phyloP scores from a whole-genome alignment of 2,329 filamentous ascomycete genomes.

The Diaporthe vexans region DNA sequence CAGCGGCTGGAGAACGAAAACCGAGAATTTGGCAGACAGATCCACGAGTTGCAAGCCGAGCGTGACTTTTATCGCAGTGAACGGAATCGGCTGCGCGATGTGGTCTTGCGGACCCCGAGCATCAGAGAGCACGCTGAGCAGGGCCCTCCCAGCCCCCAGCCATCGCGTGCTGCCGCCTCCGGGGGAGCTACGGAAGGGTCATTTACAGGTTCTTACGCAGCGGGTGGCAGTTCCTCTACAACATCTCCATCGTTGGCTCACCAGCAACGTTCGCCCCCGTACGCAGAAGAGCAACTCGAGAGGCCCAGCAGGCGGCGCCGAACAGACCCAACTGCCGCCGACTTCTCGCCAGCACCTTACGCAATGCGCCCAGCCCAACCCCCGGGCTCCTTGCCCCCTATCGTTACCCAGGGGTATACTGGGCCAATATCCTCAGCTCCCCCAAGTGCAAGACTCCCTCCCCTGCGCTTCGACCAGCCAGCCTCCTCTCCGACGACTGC shows the following conservation, averaged over 20 bases:
- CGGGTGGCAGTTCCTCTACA: conserved; percentile 43
- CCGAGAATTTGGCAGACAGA: conserved; percentile 71
- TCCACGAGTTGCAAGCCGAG: conserved; percentile 71
- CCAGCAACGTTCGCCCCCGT: conserved; percentile 44
- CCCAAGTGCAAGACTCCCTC: conserved; percentile 61
- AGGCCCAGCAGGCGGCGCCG: conserved; percentile 61
- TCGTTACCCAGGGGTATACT: conserved; percentile 45
- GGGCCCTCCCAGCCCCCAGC: conserved; percentile 65
- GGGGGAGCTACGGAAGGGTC: conserved; percentile 38
- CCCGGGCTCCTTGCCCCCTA: conserved; percentile 57
- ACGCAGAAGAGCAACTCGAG: conserved; percentile 55
- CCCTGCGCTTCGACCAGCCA: conserved; percentile 62
- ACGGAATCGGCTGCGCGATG: conserved; percentile 78
- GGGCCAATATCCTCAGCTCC: conserved; percentile 43
- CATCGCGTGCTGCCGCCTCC: conserved; percentile 43
- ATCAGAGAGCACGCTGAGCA: conserved; percentile 66
- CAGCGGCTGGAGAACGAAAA: conserved; percentile 77
- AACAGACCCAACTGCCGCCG: conserved; percentile 53
- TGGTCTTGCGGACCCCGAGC: conserved; percentile 72
- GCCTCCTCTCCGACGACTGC: conserved; percentile 47
- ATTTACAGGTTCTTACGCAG: conserved; percentile 34
- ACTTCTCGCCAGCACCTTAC: conserved; percentile 56
- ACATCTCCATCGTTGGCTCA: conserved; percentile 44
- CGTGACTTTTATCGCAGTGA: conserved; percentile 81
- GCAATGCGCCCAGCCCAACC: conserved; percentile 50